Evolutionary conservation across 352 stramenopile genomes (phyloP), one percentile per base, ranked within the genome.

Genomic region (Aphanomyces cochlioides): DNA sequence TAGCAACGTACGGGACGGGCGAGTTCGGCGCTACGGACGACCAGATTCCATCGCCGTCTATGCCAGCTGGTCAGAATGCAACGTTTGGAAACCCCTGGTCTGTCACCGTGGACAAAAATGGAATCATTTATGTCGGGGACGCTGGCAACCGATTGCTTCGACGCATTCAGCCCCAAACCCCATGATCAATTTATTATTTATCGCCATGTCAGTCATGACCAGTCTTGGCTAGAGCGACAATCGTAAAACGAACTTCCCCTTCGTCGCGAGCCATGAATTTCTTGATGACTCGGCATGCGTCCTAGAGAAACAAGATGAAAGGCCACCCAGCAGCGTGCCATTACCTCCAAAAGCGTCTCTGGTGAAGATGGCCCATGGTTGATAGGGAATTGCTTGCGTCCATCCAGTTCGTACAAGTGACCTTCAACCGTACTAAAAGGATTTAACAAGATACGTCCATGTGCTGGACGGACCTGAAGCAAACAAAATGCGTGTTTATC

Each of bases 401-500:
- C 96, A 77, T 99, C 96, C 47, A 99, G 84, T 75, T 98, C 96
- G 75, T 98, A 98, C 66, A 99, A 72, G 63, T 88, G 76, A 8
- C 88, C 90, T 66, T 98, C 89, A 8, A 98, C 88, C 60, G 88
- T 82, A 56, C 85, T 95, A 70, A 1, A 34, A 3, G 39, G 53
- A 2, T 65, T 47, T 47, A 60, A 19, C 39, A 1, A 53, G 5
- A 38, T 28, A 28, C 28, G 28, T 28, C 28, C 28, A 28, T 28
- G 28, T 2, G 28, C 28, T 28, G 28, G n/a, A 59, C 47, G 13
- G 66, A 91, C 75, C 93, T 96, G 75, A 99, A 97, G 73, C 91
- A 97, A 38, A 98, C 82, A 65, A 98, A 99, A 78, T 99, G 96
- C n/a, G 95, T 98, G 72, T 97, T 87, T 73, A 99, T 88, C 7